A percentile compares a stretch with the other conserved stretches of the same genome.
These are phyloP conservation scores for Aureobasidium uvarum DNA, from an alignment of 2,329 filamentous ascomycete genomes.

Conservation along the genomic window DNA sequence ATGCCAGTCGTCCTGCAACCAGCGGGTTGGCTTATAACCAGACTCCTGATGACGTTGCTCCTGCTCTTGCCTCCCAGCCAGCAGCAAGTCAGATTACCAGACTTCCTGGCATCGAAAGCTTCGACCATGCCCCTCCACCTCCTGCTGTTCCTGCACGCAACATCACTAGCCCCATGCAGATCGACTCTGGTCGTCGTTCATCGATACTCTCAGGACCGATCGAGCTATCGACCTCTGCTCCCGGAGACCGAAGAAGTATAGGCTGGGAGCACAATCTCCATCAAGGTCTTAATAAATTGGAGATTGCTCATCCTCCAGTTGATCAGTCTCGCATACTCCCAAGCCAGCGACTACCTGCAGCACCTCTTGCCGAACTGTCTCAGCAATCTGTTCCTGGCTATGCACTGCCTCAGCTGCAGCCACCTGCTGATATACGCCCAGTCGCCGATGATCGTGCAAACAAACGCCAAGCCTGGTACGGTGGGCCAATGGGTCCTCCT, in stretches of 20 bases:
- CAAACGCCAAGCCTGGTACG: slow-evolving; percentile 72
- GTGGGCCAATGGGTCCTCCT: slow-evolving; percentile 48
- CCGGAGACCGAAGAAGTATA: slow-evolving; percentile 53
- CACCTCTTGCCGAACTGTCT: slow-evolving; percentile 36
- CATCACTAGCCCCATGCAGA: slow-evolving; percentile 71
- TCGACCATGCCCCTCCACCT: slow-evolving; percentile 70
- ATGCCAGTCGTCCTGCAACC: slow-evolving; percentile 60
- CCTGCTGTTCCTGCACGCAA: slow-evolving; percentile 61
- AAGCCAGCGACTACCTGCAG: slow-evolving; percentile 27
- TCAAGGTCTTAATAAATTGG: slow-evolving; percentile 63
- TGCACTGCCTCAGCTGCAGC: slow-evolving; percentile 38
- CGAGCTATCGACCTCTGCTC: slow-evolving; percentile 28
- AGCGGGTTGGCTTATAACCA: slow-evolving; percentile 75
- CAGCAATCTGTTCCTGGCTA: slow-evolving; percentile 41
- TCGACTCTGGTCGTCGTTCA: slow-evolving; percentile 57
- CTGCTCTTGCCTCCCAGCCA: slow-evolving; percentile 55
- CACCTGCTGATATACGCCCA: slow-evolving; percentile 5
- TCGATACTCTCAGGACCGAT: slow-evolving; percentile 39
- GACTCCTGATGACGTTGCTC: slow-evolving; percentile 62
- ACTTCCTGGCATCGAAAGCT: slow-evolving; percentile 88
- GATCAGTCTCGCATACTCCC: background rate
- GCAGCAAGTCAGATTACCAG: slow-evolving; percentile 61
- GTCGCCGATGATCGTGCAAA: slow-evolving; percentile 47
- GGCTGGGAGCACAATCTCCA: slow-evolving; percentile 67
- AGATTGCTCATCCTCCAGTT: slow-evolving; percentile 51